Evolutionary conservation across 768 basidiomycete species (phyloP).

Genomic region (Nidularia pulvinata): DNA sequence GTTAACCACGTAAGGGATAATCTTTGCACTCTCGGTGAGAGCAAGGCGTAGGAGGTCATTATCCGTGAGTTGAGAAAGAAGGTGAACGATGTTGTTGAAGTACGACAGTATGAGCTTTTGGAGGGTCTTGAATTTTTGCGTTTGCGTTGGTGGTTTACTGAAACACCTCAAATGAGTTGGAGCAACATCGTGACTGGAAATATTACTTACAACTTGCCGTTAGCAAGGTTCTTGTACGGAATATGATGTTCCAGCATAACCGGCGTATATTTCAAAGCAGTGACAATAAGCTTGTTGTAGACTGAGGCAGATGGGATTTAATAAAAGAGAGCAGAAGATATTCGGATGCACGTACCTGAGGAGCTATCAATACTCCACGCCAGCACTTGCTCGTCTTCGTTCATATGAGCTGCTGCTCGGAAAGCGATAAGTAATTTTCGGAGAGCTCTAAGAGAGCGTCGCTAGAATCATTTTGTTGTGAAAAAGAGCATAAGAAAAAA

Average conservation of each 20-base stretch:
- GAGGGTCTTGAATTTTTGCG: conserved; percentile 77
- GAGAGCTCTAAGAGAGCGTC: conserved; percentile 82
- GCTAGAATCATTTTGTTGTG: conserved; percentile 48
- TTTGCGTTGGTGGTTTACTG: conserved; percentile 86
- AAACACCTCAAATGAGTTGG: too few species aligned
- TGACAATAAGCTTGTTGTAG: conserved; percentile 92
- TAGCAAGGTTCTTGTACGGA: conserved; percentile 79
- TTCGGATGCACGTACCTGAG: conserved; percentile 46
- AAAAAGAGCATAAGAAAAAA: not conserved
- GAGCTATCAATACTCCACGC: conserved; percentile 88
- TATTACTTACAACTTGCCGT: conserved; percentile 83
- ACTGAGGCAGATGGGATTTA: conserved; percentile 47
- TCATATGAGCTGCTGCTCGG: conserved; percentile 87
- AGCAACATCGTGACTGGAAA: not conserved
- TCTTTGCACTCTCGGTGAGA: conserved; percentile 82
- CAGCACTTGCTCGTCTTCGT: conserved; percentile 79
- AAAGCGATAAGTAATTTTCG: conserved; percentile 88
- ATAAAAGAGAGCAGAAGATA: not conserved
- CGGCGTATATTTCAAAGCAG: conserved; percentile 88
- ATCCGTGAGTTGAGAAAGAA: conserved; percentile 77
- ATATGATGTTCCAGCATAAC: conserved; percentile 85
- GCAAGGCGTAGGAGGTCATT: conserved; percentile 66
- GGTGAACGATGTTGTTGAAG: conserved; percentile 83
- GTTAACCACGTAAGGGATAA: conserved; percentile 85
- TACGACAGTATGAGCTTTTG: conserved; percentile 89